Percentiles rank a stretch among this genome's conserved stretches.
Evolutionary conservation across 495 filamentous ascomycete species (phyloP).

Genomic region (Neurospora sp.): DNA sequence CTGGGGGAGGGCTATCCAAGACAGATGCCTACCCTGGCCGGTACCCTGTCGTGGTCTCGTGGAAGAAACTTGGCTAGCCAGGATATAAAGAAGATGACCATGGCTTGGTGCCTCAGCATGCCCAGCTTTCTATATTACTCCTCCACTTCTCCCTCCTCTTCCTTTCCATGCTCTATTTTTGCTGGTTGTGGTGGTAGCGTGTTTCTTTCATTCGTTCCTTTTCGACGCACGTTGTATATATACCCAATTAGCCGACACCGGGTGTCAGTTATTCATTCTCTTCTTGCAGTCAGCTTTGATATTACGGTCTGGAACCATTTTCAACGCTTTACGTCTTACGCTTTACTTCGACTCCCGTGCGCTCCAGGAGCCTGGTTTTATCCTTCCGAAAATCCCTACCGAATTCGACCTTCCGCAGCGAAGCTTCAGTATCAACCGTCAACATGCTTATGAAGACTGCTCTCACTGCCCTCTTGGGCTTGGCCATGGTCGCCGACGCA

Average conservation of each 20-base stretch:
- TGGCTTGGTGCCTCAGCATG: slow-evolving; percentile 18
- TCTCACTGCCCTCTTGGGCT: slow-evolving; percentile 32
- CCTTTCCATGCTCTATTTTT: slow-evolving; percentile 24
- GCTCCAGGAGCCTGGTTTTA: slow-evolving; percentile 9
- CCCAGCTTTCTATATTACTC: slow-evolving; percentile 15
- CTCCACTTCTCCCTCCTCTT: slow-evolving; percentile 10
- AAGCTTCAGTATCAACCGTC: slow-evolving; percentile 8
- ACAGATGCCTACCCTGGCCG: neutral
- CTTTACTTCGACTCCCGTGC: slow-evolving; percentile 7
- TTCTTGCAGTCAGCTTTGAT: slow-evolving; percentile 23
- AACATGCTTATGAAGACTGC: slow-evolving; percentile 39
- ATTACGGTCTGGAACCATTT: slow-evolving; percentile 41
- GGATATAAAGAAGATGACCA: slow-evolving; percentile 34
- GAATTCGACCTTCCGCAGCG: neutral
- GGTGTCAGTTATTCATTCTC: slow-evolving; percentile 34
- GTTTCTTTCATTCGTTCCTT: slow-evolving; percentile 41
- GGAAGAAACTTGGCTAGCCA: slow-evolving; percentile 22
- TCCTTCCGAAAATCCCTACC: slow-evolving; percentile 6
- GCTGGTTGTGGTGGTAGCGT: slow-evolving; percentile 35
- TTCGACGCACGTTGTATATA: slow-evolving; percentile 29
- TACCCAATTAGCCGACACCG: slow-evolving; percentile 25
- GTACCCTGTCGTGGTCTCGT: neutral
- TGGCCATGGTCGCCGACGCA: slow-evolving; percentile 31
- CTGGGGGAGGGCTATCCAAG: slow-evolving; percentile 4
- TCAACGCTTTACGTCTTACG: slow-evolving; percentile 13